Evolutionary conservation across 345 rosid genomes (phyloP), one percentile per base, ranked within the genome.

Genomic region (Zanthoxylum bungeanum): DNA sequence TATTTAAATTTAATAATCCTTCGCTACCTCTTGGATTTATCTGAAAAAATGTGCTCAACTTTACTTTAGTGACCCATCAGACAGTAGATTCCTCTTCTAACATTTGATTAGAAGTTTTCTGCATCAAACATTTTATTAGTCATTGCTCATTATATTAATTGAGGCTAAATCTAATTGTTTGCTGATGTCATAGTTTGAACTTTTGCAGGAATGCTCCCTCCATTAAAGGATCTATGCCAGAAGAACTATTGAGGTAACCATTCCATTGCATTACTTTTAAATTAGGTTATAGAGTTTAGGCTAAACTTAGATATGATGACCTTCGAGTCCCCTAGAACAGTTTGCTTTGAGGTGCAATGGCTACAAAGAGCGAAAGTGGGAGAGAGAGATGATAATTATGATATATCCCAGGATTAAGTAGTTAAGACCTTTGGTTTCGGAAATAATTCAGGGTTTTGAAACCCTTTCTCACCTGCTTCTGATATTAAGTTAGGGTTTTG

Each of bases 241-340:
- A 91, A 72, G 97, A 93, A 78, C 62, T 91, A 53, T 79, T 90
- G 85, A 93, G 98, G 97, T 93, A 85, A 85, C 31, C 12, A 53
- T 28, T 16, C n/a, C 67, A 7, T 22, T 5, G 19, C 72, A 22
- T 46, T 33, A 21, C 44, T 50, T 21, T 33, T 6, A 10, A 44
- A 11, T 22, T 50, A 50, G 58, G 31, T 33, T 4, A 7, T 21
- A 10, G 31, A 58, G 56, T 27, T 28, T 58, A 42, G 65, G 42
- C 56, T 30, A 42, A 58, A 68, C 11, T n/a, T 28, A 33, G 28
- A 44, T 59, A 30, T 49, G 27, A n/a, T 9, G 12, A 39, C 21
- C 12, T 34, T 3, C 4, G 51, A 53, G 50, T 28, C 39, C 28
- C 28, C 51, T 1, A 28, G 37, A 40, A 25, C 25, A 17, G 24